Base-by-base conservation (phyloP, 805 yeast species). In the Lipomyces chichibuensis region DNA sequence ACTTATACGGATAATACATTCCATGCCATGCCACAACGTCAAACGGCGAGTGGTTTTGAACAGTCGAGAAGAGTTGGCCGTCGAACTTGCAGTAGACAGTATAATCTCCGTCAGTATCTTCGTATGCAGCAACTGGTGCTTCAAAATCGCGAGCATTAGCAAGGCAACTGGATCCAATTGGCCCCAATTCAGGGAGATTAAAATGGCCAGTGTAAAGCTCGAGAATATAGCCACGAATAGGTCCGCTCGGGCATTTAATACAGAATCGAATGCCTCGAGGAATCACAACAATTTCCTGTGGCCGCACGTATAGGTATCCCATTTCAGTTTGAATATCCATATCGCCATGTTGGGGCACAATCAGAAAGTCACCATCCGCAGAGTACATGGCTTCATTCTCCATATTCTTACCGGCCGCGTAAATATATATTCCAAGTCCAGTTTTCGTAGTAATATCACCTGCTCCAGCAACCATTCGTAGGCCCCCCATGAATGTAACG, bases 11-110 rank as follows among this genome's bases (percentile, higher is more conserved):
- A 57, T 72, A 73, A 56, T 74, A 74, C 23, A 63, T 54, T n/a
- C 76, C 76, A 49, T 71, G 73, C 76, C 76, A 74, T 2, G 71
- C 76, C 2, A 73, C 76, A 9, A 74, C 76, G 51, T 74, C 73
- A 39, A 66, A 74, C 9, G 76, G 76, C 27, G 73, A 63, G 39
- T 73, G 75, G 49, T 63, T 63, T 46, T 65, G 72, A 25, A 27
- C 17, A 17, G 66, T 32, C 17, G 43, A 20, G 32, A 65, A 65
- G 17, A 59, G 43, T n/a, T 51, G 29, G 14, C 69, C 69, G 63
- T 60, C 68, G 46, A 65, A 49, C 63, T 65, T 65, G 55, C 27
- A 20, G 62, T 29, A 53, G n/a, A 65, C 29, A 64, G 72, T 71
- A 27, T 72, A 74, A 58, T 72, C 73, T 32, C 69, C 70, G 60